Base-by-base conservation (phyloP, 352 stramenopile genomes). In the Pythium graminicola region DNA sequence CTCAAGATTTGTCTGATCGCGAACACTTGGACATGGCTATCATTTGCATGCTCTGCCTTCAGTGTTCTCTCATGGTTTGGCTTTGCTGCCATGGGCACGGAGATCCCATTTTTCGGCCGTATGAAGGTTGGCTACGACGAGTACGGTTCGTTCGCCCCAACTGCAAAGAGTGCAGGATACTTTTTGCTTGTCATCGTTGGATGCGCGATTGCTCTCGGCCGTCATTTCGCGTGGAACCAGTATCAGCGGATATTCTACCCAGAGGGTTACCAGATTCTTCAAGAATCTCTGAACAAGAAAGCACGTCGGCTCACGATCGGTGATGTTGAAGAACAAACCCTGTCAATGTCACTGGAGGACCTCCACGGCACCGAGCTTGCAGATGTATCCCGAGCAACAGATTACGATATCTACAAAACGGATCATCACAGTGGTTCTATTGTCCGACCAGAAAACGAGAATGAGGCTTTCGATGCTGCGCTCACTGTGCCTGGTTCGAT, bases 1-100 rank as follows among this genome's bases (percentile, higher is more conserved):
- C 72, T 96, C 50, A 99, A 99, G 81, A 84, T 91, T 20, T 87
- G 74, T 61, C 76, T 92, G 53, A 86, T 92, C 60, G 74, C 78
- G 1, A 78, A 87, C 47, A 86, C 72, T 13, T 92, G 81, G 81
- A 89, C 77, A n/a, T 43, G 67, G 36, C 32, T 92, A 22, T 77
- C 75, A 20, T 65, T 81, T 13, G 56, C 60, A 1, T 76, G 79
- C 27, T 89, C 76, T 72, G 50, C 79, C 3, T 59, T 64, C 26
- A 92, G 81, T 46, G 74, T 92, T 27, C 59, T 85, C 24, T 73
- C 74, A 1, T 89, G 81, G 81, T 91, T 89, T 31, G 51, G 38
- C 7, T 81, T 89, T 46, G 81, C 77, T 0, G 54, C 66, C 0
- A 54, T 92, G 23, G 76, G 78, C 14, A 88, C 78, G 0, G 54